Evolutionary conservation across 1,284 basidiomycete species (phyloP).

Genomic region (Schizophyllum amplum): DNA sequence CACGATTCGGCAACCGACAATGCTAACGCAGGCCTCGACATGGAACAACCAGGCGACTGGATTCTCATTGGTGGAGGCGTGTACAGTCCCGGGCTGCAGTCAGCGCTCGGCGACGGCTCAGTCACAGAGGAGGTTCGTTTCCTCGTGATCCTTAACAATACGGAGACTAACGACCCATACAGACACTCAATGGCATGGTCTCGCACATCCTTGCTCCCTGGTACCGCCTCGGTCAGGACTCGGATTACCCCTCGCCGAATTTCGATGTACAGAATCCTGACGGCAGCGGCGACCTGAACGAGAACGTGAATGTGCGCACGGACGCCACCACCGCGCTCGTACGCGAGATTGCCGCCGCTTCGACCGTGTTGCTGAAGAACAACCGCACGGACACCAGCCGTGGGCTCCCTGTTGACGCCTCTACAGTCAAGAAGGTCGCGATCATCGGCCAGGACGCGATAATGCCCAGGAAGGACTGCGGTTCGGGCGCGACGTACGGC

Average conservation of each 20-base stretch:
- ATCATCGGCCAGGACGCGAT: slow-evolving; percentile 38
- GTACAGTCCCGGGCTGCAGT: slow-evolving; percentile 21
- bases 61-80: slow-evolving; percentile 35
- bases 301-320: slow-evolving; percentile 53
- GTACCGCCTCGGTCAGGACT: slow-evolving; percentile 50
- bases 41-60: slow-evolving; percentile 41
- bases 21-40: slow-evolving; percentile 38
- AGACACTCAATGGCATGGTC: slow-evolving; percentile 62
- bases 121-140: slow-evolving; percentile 38
- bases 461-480: slow-evolving; percentile 32
- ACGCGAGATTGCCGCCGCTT: slow-evolving; percentile 59
- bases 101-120: slow-evolving; percentile 28
- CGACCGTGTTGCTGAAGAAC: slow-evolving; percentile 77
- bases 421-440: slow-evolving; percentile 33
- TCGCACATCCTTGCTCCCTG: slow-evolving; percentile 55
- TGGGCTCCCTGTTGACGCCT: slow-evolving; percentile 37
- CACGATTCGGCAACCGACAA: slow-evolving; percentile 36
- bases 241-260: slow-evolving; percentile 45
- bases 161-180: slow-evolving; percentile 21
- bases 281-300: slow-evolving; percentile 36
- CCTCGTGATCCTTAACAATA: background rate
- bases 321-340: slow-evolving; percentile 46
- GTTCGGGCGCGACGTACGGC: slow-evolving; percentile 13
- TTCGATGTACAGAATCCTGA: slow-evolving; percentile 43
- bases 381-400: slow-evolving; percentile 27